Evolutionary conservation across 139 green algal genomes (phyloP), one percentile per base, ranked within the genome.

Genomic region (Chlorella sp.): DNA sequence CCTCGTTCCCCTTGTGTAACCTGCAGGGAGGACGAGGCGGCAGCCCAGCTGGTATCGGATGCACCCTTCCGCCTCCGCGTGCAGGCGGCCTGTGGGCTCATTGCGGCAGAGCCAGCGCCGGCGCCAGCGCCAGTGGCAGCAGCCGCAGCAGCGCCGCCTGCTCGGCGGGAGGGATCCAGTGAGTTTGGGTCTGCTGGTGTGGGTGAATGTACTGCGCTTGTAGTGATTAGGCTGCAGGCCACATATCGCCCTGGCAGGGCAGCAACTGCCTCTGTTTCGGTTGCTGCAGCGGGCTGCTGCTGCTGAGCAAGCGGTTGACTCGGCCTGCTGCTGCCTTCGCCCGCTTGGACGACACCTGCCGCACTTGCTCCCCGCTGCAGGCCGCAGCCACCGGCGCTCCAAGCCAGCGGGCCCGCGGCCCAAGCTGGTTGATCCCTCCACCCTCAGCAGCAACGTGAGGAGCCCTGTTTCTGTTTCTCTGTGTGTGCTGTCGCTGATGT

Each of bases 11-110:
- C 56, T 65, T 5, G 56, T 24, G 22, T 16, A 24, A 20, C 51
- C 77, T 60, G 48, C 83, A 94, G 91, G 88, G 94, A 97, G 86
- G 93, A 96, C 1, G 89, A 94, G 0, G 91, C 94, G 0, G 92
- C 91, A 0, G 70, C 88, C 19, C 58, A 85, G 54, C 79, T 96
- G 34, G 87, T 88, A 28, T 91, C 86, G 0, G 92, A 96, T 69
- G 72, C 88, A 1, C 69, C 65, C 26, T 96, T 97, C 82, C 41
- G 76, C 46, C 68, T 84, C 14, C 65, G 80, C 6, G 85, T 93
- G 2, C 54, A 60, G 9, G 83, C 80, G 54, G 48, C 79, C 20
- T 77, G 82, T 44, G 78, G 58, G 28, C 26, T 58, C 13, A n/a
- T 67, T 0, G 67, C 60, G 38, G 72, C 44, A 22, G 60, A 26